Conservation (phyloP, 2,329 filamentous ascomycete genomes). For the Fusarium albidum region DNA sequence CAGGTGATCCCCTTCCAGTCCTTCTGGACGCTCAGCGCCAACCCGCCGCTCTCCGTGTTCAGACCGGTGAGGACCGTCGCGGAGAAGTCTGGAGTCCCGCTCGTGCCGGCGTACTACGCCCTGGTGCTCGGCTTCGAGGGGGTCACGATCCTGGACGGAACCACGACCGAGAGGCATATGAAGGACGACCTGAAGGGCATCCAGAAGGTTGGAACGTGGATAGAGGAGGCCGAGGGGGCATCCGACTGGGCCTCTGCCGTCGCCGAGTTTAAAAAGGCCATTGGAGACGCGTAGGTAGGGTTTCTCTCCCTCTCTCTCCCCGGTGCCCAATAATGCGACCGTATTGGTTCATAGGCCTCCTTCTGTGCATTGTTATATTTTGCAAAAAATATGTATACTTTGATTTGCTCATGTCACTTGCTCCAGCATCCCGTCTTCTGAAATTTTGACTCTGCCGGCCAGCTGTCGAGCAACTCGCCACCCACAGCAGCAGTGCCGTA, state of each 20-base stretch:
- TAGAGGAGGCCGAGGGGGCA: constrained; percentile 51
- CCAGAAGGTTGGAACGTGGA: constrained; percentile 52
- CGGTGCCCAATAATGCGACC: not conserved
- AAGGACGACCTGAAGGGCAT: constrained; percentile 56
- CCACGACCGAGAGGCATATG: constrained; percentile 57
- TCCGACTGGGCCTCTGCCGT: constrained; percentile 59
- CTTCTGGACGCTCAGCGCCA: constrained; percentile 64
- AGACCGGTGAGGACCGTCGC: constrained; percentile 61
- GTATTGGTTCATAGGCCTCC: no score
- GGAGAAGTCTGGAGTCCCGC: constrained; percentile 44
- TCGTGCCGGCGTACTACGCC: constrained; percentile 55
- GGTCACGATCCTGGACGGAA: constrained; percentile 56
- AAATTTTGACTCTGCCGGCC: no score
- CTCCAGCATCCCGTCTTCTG: no score
- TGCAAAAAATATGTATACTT: no score
- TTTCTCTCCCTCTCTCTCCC: no score
- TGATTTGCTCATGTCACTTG: no score
- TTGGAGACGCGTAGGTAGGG: constrained; percentile 35
- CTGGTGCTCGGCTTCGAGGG: constrained; percentile 57
- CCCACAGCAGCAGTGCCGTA: no score
- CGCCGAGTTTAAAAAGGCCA: constrained; percentile 53
- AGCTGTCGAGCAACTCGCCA: no score
- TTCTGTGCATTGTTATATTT: no score
- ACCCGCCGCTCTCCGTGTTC: constrained; percentile 49
- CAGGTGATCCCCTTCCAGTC: constrained; percentile 57